Evolutionary conservation across 2,329 filamentous ascomycete genomes (phyloP).

Genomic region (Hypoxylon sp.): DNA sequence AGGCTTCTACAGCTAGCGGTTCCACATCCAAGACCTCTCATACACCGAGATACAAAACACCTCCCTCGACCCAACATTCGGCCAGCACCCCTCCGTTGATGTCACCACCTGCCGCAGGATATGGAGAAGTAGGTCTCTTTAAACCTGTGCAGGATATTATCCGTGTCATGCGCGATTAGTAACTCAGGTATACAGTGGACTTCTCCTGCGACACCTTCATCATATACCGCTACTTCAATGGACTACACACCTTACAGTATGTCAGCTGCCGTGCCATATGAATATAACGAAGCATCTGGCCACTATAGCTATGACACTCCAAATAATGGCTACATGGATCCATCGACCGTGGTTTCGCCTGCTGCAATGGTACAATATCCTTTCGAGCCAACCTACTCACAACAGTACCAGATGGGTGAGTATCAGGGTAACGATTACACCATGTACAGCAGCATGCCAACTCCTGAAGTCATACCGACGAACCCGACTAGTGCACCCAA

Average conservation of each 20-base stretch:
- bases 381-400: constrained; percentile 34
- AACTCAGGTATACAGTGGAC: constrained; percentile 48
- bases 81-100: constrained; percentile 38
- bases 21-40: constrained; percentile 40
- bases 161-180: constrained; percentile 21
- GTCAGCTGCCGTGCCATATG: constrained; percentile 30
- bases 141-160: background rate
- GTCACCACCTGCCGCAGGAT: constrained; percentile 39
- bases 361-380: constrained; percentile 37
- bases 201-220: constrained; percentile 36
- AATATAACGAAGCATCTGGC: constrained; percentile 33
- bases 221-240: constrained; percentile 43
- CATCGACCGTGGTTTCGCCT: constrained; percentile 29
- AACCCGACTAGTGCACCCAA: constrained; percentile 10
- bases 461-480: constrained; percentile 16
- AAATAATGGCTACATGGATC: constrained; percentile 36
- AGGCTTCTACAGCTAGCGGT: constrained; percentile 19
- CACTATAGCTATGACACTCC: constrained; percentile 35
- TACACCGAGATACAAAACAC: constrained; percentile 39
- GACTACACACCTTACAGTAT: constrained; percentile 39
- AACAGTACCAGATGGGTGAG: constrained; percentile 39
- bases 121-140: constrained; percentile 45
- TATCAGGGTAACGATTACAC: constrained; percentile 41
- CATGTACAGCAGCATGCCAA: constrained; percentile 30
- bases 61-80: constrained; percentile 40